Conservation (phyloP, 2,329 filamentous ascomycete genomes). For the Fusarium pseudograminearum region DNA sequence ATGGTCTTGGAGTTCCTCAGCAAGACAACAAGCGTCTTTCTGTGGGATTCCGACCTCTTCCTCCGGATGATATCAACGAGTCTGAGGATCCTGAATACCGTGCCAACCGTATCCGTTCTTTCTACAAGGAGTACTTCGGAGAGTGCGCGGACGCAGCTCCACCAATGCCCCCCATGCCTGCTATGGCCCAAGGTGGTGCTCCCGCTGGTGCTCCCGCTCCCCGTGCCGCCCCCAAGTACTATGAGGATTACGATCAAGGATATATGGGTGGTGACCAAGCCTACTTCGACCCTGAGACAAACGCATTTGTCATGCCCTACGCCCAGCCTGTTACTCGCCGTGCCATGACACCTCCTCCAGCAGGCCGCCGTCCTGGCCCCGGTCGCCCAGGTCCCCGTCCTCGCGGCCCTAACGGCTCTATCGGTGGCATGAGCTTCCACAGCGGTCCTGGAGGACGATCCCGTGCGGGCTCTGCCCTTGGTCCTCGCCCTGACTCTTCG, state of each 20-base stretch:
- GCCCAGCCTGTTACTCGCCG: conserved; percentile 87
- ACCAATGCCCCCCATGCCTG: conserved; percentile 55
- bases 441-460: conserved; percentile 67
- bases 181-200: conserved; percentile 39
- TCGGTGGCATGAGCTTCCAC: conserved; percentile 62
- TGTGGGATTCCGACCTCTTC: conserved; percentile 83
- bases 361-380: conserved; percentile 59
- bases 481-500: conserved; percentile 74
- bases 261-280: conserved; percentile 73
- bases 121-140: conserved; percentile 99
- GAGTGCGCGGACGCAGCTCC: conserved; percentile 72
- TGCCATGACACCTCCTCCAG: conserved; percentile 94
- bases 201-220: conserved; percentile 7
- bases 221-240: conserved; percentile 62
- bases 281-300: conserved; percentile 74
- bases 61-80: conserved; percentile 81
- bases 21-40: conserved; percentile 71
- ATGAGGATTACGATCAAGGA: conserved; percentile 80
- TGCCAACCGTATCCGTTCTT: conserved; percentile 96
- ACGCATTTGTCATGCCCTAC: conserved; percentile 83
- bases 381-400: conserved; percentile 49
- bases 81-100: conserved; percentile 93
- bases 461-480: conserved; percentile 62
- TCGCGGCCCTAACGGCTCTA: conserved; percentile 61
- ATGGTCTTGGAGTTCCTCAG: conserved; percentile 65